These are phyloP conservation scores for Cyberlindnera japonica DNA, from an alignment of 805 yeast genomes.

Conservation along the genomic window DNA sequence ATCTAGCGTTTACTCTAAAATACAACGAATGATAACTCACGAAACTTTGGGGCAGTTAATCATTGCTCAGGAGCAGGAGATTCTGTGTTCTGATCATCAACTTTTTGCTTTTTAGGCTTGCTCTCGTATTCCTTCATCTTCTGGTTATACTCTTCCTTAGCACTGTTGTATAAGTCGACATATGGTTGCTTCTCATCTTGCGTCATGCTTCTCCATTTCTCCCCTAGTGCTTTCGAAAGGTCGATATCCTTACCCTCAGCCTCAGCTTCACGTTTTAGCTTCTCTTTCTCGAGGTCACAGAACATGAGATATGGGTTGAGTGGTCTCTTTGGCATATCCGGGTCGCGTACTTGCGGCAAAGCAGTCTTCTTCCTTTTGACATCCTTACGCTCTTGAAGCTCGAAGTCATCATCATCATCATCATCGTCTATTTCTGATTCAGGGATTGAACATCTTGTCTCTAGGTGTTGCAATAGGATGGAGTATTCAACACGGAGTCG, in stretches of 20 bases:
- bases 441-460: constrained; percentile 41
- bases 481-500: constrained; percentile 82
- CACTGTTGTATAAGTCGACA: constrained; percentile 72
- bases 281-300: constrained; percentile 83
- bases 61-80: constrained; percentile 9
- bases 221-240: constrained; percentile 74
- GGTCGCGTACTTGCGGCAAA: constrained; percentile 53
- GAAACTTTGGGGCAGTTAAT: background rate
- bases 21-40: background rate
- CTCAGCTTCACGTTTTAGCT: constrained; percentile 56
- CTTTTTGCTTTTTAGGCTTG: constrained; percentile 14
- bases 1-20: background rate
- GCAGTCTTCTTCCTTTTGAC: constrained; percentile 14
- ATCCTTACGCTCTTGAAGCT: constrained; percentile 26
- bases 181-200: constrained; percentile 71
- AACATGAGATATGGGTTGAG: constrained; percentile 81
- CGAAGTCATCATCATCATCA: constrained; percentile 17
- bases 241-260: constrained; percentile 55
- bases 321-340: constrained; percentile 83
- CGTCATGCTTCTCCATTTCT: constrained; percentile 75
- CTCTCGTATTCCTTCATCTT: constrained; percentile 59
- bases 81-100: constrained; percentile 8
- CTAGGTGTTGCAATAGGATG: constrained; percentile 74
- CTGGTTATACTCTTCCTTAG: constrained; percentile 65
- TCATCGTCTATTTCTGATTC: constrained; percentile 17